These are phyloP conservation scores for Phyllosticta citriasiana DNA, from an alignment of 2,329 filamentous ascomycete species.

Conservation along the genomic window DNA sequence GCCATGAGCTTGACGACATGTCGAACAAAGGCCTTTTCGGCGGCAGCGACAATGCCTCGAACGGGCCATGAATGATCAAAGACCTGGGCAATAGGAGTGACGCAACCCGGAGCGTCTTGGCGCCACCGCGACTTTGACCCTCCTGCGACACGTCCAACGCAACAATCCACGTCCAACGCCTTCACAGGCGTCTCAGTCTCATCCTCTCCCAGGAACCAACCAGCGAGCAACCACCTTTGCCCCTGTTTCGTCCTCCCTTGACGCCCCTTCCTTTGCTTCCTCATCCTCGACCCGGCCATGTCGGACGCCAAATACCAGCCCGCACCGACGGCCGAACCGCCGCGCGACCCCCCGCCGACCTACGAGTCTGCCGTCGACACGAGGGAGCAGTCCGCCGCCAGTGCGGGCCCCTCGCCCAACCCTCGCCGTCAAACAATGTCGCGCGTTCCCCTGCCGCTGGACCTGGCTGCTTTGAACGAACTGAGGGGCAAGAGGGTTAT, in stretches of 20 bases:
- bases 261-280: neutral
- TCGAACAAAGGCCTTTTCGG: neutral
- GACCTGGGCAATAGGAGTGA: neutral
- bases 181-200: neutral
- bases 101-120: neutral
- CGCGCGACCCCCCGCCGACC: slow-evolving; percentile 32
- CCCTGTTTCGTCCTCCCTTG: neutral
- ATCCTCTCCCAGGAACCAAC: neutral
- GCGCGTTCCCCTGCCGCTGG: slow-evolving; percentile 55
- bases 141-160: neutral
- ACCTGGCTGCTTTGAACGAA: slow-evolving; percentile 67
- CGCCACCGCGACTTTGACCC: neutral
- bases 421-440: slow-evolving; percentile 29
- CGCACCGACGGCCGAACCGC: slow-evolving; percentile 16
- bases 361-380: slow-evolving; percentile 28
- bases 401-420: slow-evolving; percentile 14
- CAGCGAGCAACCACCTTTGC: neutral
- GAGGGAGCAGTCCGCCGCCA: slow-evolving; percentile 11
- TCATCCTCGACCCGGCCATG: neutral
- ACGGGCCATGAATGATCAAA: neutral
- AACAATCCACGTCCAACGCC: neutral
- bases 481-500: slow-evolving; percentile 74
- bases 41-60: neutral
- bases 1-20: neutral
- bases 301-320: slow-evolving; percentile 4